Base-by-base conservation (phyloP, 345 rosid species). In the Ailanthus altissimus region DNA sequence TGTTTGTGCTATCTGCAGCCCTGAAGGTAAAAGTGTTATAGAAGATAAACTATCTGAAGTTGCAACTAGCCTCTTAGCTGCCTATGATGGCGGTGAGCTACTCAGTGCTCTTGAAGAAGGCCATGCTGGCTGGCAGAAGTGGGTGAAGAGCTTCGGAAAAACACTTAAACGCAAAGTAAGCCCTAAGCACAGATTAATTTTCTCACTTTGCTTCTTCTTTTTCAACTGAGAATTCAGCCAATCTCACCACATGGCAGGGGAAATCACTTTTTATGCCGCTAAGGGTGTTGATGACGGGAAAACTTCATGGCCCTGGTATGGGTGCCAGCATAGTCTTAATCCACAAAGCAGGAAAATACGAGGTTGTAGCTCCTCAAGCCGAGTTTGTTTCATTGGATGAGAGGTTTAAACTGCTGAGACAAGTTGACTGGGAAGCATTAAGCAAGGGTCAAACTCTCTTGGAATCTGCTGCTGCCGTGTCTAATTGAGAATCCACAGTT, bases 271-370 rank as follows among this genome's bases (percentile, higher is more conserved):
- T 92, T 89, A 89, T 91, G 99, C 97, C 98, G 5, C 88, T 91
- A 47, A 85, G 98, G 68, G 85, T 91, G 68, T 82, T 93, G 89
- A 66, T 95, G 80, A 90, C 96, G 0, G 99, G 99, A 70, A 95
- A 93, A 80, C 88, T 95, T 23, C 97, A 93, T 49, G 99, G 99
- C 63, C 99, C 99, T 40, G 98, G 93, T 71, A 95, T 94, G 89
- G 94, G 88, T 36, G 70, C 89, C 0, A 88, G 93, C 75, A 81
- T 95, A 67, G 45, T 90, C 43, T 75, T 95, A 60, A 85, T 95
- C 43, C 83, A 90, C 78, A 87, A 86, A 85, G 98, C 97, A 69
- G 97, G 92, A 59, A 84, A 74, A 77, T 56, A 81, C 3, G 94
- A 88, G 58, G 25, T 91, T 12, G 88, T 91, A 51, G 77, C 83